Percentiles rank a stretch among this genome's conserved stretches.
Conservation (phyloP, 2,329 filamentous ascomycete genomes). For the Aureobasidium sp. region DNA sequence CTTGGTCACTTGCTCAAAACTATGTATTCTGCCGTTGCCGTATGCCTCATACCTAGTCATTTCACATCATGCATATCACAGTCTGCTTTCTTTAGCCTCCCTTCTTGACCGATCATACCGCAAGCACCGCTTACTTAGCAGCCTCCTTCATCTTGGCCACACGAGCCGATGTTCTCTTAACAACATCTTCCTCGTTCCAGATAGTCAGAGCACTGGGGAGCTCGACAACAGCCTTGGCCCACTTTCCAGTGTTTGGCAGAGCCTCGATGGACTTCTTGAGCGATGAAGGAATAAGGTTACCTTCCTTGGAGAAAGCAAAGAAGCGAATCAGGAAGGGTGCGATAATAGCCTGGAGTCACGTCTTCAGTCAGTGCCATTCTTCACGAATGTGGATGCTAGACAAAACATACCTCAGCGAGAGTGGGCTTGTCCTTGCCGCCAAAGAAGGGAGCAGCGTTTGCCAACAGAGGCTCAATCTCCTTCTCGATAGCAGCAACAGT, state of each 20-base stretch:
- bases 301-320: constrained; percentile 45
- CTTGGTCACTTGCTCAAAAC: not conserved
- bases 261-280: constrained; percentile 27
- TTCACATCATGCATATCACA: not conserved
- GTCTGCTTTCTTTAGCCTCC: not conserved
- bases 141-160: constrained; percentile 26
- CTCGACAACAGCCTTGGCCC: constrained; percentile 20
- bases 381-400: constrained; percentile 6
- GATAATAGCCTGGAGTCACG: constrained; percentile 23
- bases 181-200: constrained; percentile 46
- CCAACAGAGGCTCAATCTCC: constrained; percentile 65
- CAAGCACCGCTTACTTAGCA: constrained; percentile 15
- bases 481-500: constrained; percentile 52
- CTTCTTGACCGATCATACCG: not conserved
- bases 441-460: constrained; percentile 37
- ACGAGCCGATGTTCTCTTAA: constrained; percentile 35
- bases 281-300: constrained; percentile 44
- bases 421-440: constrained; percentile 48
- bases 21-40: not conserved
- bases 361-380: too few relatives aligned
- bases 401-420: constrained; percentile 49
- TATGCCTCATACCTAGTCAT: not conserved
- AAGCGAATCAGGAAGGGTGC: constrained; percentile 61
- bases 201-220: constrained; percentile 56
- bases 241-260: constrained; percentile 21